Base-by-base conservation (phyloP, 108 stramenopile species). In the Cyclotella sp. region DNA sequence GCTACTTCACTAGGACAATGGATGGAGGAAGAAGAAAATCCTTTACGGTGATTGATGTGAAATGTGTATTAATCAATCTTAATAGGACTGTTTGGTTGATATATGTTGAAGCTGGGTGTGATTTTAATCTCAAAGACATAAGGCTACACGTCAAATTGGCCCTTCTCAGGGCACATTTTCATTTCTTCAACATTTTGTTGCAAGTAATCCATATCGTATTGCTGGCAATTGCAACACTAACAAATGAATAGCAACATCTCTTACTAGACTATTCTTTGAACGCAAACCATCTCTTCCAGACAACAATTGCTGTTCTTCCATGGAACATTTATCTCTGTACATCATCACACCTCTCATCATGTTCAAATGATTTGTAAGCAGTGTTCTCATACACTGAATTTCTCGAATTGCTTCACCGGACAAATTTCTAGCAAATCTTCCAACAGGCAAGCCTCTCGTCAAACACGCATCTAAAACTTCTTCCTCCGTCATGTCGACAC, bases 1-100 rank as follows among this genome's bases (percentile, higher is more conserved):
- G 85, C 88, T 13, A 89, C 94, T 19, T 91, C 94, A n/a, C 70
- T 95, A 34, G 66, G 86, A 27, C 94, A 95, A 70, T 95, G 94
- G 94, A 67, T 89, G 47, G 84, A 89, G 15, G 93, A 92, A 60
- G 89, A 90, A 14, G 68, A 75, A 18, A 63, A 76, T 68, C 22
- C 75, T 76, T 43, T 54, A 53, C 53, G 70, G 14, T 70, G 61
- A 62, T 34, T 41, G 39, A 62, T 40, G 14, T 40, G 40, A 24
- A 30, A 40, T 11, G 28, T 9, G 19, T 9, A 39, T 3, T 62
- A 12, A 62, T 62, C 61, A 62, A 41, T 62, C 5, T 62, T 62
- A 40, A 40, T 41, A 34, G 61, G 40, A 39, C 40, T 27, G 5
- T 41, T 63, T 41, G n/a, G 10, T 41, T 41, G 62, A 41, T 13